Base-by-base conservation (phyloP, 805 yeast genomes). In the Kuraishia molischiana region DNA sequence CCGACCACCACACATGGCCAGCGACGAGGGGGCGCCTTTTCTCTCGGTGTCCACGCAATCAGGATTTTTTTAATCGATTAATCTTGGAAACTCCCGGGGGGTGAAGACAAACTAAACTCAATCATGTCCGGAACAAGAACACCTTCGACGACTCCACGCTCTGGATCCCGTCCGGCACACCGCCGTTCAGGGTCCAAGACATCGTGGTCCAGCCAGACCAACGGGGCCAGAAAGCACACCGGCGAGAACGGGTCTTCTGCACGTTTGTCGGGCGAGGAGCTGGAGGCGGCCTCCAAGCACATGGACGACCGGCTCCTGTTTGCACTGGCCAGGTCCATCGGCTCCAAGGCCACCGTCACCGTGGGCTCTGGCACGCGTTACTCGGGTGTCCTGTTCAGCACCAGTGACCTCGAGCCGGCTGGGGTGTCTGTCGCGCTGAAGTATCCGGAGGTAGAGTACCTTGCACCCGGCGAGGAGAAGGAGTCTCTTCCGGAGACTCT, bases 291-390 rank as follows among this genome's bases (percentile, higher is more conserved):
- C 3, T 40, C 47, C 18, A 53, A 49, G 36, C 59, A 58, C 35
- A 58, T 73, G 68, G 65, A 69, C 45, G 85, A 79, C 46, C 66
- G 84, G 39, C 59, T 79, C 39, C 51, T 71, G 34, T 77, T 56
- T 44, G 61, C 79, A 35, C 56, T 82, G 32, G 64, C 73, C 29
- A 74, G 74, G 44, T 64, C 86, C 5, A 60, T 81, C 31, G 85
- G 95, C 15, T 63, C 70, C 22, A 60, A 62, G 22, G 75, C 73
- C 10, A 63, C 64, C 11, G 79, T 76, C 5, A 74, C 86, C 3
- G 74, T 79, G 2, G 58, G 73, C 19, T 69, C 84, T 0, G 90
- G 90, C 11, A 64, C 72, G 2, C 58, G 67, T 21, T 69, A 74
- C 48, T 56, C 61, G 18, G 95, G 95, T 17, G 51, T 77, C 6